Evolutionary conservation across 768 basidiomycete species (phyloP).

Genomic region (Xerocomus brunneocitrinus): DNA sequence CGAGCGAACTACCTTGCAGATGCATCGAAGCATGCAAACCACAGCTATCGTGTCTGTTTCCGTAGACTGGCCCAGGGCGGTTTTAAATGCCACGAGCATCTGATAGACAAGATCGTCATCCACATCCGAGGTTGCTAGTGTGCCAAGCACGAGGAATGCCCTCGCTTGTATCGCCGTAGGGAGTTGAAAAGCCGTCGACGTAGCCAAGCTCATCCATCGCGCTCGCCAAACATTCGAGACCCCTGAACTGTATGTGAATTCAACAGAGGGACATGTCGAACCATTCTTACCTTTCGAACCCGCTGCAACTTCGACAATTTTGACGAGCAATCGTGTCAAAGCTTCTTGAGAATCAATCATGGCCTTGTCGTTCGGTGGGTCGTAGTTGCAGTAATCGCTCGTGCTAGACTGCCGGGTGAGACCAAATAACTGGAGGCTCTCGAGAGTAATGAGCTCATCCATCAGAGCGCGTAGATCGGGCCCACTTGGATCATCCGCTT

Average conservation of each 20-base stretch:
- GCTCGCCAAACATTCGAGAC: slow-evolving; percentile 87
- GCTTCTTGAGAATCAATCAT: slow-evolving; percentile 63
- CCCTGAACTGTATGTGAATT: slow-evolving; percentile 38
- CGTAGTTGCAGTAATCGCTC: slow-evolving; percentile 62
- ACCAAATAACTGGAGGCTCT: slow-evolving; percentile 68
- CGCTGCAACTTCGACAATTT: slow-evolving; percentile 59
- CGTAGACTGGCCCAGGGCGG: slow-evolving; percentile 61
- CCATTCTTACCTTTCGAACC: slow-evolving; percentile 59
- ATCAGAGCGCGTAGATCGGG: slow-evolving; percentile 61
- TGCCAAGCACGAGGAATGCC: slow-evolving; percentile 78
- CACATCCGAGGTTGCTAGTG: slow-evolving; percentile 78
- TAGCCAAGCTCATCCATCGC: slow-evolving; percentile 88
- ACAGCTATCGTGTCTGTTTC: slow-evolving; percentile 68
- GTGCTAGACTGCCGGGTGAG: slow-evolving; percentile 56
- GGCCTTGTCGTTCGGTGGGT: slow-evolving; percentile 49
- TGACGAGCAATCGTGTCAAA: slow-evolving; percentile 57
- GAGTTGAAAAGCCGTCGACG: slow-evolving; percentile 85
- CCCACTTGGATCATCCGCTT: slow-evolving; percentile 53
- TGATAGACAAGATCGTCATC: slow-evolving; percentile 94
- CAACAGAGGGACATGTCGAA: neutral
- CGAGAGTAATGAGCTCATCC: slow-evolving; percentile 52
- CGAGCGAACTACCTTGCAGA: slow-evolving; percentile 71
- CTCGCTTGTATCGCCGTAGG: slow-evolving; percentile 85
- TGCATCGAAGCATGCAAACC: slow-evolving; percentile 85
- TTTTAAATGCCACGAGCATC: slow-evolving; percentile 82